Evolutionary conservation across 768 basidiomycete genomes (phyloP).

Genomic region (Pisolithus albus): DNA sequence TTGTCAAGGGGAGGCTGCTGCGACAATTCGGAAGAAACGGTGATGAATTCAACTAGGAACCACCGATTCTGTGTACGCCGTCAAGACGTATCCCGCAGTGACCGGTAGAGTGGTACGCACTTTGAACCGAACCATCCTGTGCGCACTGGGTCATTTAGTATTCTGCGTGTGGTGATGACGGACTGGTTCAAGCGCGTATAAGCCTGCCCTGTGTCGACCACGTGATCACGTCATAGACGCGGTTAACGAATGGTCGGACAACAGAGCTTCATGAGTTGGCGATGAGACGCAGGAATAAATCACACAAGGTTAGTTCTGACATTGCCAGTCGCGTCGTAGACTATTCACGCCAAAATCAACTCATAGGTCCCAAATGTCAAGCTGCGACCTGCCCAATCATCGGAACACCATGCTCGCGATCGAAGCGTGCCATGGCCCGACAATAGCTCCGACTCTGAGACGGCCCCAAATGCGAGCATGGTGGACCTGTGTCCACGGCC

Average conservation of each 20-base stretch:
- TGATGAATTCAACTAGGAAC: slow-evolving; percentile 80
- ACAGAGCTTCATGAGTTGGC: neutral
- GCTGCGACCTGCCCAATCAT: slow-evolving; percentile 55
- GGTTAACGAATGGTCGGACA: neutral
- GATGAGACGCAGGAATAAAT: slow-evolving; percentile 58
- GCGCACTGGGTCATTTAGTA: too few species aligned
- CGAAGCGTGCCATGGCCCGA: slow-evolving; percentile 25
- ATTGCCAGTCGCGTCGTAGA: neutral
- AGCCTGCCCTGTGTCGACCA: slow-evolving; percentile 23
- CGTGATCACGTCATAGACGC: slow-evolving; percentile 7
- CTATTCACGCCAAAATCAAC: neutral
- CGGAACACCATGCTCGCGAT: slow-evolving; percentile 22
- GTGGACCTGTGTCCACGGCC: slow-evolving; percentile 56
- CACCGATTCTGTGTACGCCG: slow-evolving; percentile 62
- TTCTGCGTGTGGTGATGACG: too few species aligned
- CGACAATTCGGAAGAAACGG: slow-evolving; percentile 24
- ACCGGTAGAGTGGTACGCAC: neutral
- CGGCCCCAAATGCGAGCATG: slow-evolving; percentile 37
- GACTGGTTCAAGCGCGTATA: slow-evolving; percentile 1
- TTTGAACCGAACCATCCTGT: neutral
- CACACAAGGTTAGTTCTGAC: slow-evolving; percentile 43
- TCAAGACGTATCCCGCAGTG: neutral
- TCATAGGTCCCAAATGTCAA: slow-evolving; percentile 76
- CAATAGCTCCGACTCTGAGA: slow-evolving; percentile 45
- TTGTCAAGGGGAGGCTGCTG: slow-evolving; percentile 36